phyloP scores from a whole-genome alignment of 1,284 basidiomycete species.

The Melampsora larici-populina region DNA sequence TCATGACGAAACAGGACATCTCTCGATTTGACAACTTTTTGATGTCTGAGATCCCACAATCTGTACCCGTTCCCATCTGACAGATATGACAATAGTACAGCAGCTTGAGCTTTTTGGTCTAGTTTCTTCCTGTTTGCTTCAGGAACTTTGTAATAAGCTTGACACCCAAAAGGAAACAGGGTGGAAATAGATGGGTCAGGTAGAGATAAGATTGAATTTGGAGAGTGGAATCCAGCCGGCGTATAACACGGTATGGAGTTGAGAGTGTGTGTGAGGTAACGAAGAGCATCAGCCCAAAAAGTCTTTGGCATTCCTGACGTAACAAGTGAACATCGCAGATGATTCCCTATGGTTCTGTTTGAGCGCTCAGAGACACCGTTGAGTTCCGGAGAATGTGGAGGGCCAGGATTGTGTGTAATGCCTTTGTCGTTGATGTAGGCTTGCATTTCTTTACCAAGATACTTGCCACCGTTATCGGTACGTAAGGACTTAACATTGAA shows the following conservation, averaged over 20 bases:
- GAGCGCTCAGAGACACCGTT: too few relatives aligned
- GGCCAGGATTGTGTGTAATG: constrained; percentile 51
- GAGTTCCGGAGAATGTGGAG: constrained; percentile 55
- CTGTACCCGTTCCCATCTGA: constrained; percentile 1
- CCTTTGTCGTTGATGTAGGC: constrained; percentile 50
- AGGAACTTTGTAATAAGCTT: background rate
- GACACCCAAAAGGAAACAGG: constrained; percentile 26
- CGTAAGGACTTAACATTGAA: constrained; percentile 52
- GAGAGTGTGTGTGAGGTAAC: background rate
- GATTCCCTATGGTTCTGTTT: constrained; percentile 47
- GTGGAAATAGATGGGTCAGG: background rate
- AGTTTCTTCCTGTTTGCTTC: background rate
- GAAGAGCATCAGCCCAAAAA: constrained; percentile 19
- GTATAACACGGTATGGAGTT: constrained; percentile 2
- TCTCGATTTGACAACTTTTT: background rate
- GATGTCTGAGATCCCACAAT: background rate
- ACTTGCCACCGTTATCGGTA: constrained; percentile 54
- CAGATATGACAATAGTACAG: constrained; percentile 17
- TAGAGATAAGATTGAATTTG: background rate
- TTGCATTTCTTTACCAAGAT: constrained; percentile 48
- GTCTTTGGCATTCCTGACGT: background rate
- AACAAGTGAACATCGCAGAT: background rate
- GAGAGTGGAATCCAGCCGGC: background rate
- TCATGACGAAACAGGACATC: constrained; percentile 4
- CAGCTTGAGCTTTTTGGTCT: background rate